A percentile compares a stretch with the other conserved stretches of the same genome.
Conservation (phyloP, 257 asterid species). For the Plantago ovata region DNA sequence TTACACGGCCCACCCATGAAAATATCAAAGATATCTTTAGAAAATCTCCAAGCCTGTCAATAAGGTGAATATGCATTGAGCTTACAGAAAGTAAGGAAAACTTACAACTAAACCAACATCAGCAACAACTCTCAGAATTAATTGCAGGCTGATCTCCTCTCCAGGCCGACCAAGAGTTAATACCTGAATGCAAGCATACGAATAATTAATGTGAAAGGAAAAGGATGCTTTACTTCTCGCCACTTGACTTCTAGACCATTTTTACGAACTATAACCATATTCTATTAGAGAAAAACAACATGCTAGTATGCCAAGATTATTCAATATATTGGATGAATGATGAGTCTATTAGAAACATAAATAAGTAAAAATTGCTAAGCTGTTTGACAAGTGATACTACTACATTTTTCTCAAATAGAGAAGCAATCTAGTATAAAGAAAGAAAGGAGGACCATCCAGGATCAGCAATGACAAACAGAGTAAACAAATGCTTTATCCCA, state of each 20-base stretch:
- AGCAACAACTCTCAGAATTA: slow-evolving; percentile 92
- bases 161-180: slow-evolving; percentile 80
- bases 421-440: neutral
- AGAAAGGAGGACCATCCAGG: slow-evolving; percentile 1
- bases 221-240: neutral
- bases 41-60: no score
- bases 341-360: neutral
- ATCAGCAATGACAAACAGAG: neutral
- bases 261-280: neutral
- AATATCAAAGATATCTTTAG: no score
- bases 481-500: no score
- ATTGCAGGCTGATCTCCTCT: slow-evolving; percentile 83
- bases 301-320: slow-evolving; percentile 1
- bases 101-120: slow-evolving; percentile 98
- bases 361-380: neutral
- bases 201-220: neutral
- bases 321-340: slow-evolving; percentile 1
- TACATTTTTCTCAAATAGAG: slow-evolving; percentile 5
- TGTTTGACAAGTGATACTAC: neutral
- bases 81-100: slow-evolving; percentile 16
- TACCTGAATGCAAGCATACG: slow-evolving; percentile 45
- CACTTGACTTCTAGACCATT: neutral
- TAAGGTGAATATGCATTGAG: slow-evolving; percentile 5
- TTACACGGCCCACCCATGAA: no score
- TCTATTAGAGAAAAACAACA: neutral